phyloP scores from a whole-genome alignment of 2,329 filamentous ascomycete species.

The Fusarium goolgardi region DNA sequence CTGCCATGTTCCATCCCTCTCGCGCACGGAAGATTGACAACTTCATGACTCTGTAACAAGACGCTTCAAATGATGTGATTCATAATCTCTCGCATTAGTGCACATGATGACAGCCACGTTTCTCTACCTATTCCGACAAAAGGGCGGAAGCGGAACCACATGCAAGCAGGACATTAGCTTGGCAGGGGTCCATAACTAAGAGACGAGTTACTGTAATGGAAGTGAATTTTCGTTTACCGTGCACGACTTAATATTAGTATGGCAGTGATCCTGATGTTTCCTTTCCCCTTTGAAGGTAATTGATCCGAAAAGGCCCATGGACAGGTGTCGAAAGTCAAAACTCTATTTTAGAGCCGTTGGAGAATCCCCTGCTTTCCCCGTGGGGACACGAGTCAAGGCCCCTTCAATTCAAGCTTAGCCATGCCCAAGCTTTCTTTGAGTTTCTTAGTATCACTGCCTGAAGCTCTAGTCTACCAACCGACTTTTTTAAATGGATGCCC shows the following conservation, averaged over 20 bases:
- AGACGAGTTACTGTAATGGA: not conserved
- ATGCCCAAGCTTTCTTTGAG: not conserved
- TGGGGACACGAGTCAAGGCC: slow-evolving; percentile 1
- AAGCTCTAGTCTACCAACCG: not conserved
- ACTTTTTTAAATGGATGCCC: not conserved
- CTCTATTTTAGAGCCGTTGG: not conserved
- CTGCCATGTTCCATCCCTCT: not conserved
- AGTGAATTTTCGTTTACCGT: not conserved
- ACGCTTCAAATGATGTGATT: not conserved
- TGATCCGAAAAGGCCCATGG: not conserved
- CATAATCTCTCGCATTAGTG: not conserved
- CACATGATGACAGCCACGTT: not conserved
- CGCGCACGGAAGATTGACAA: not conserved
- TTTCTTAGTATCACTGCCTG: not conserved
- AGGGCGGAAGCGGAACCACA: not conserved
- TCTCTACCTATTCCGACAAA: not conserved
- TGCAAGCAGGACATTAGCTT: not conserved
- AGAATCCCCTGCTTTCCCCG: not conserved
- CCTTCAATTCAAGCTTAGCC: not conserved
- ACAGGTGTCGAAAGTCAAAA: not conserved
- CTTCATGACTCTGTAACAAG: not conserved
- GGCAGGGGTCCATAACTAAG: not conserved
- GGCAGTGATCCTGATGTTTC: not conserved
- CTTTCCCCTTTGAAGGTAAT: not conserved
- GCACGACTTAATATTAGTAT: not conserved